phyloP scores from a whole-genome alignment of 305 asterid genomes.

The Rubia occidens region DNA sequence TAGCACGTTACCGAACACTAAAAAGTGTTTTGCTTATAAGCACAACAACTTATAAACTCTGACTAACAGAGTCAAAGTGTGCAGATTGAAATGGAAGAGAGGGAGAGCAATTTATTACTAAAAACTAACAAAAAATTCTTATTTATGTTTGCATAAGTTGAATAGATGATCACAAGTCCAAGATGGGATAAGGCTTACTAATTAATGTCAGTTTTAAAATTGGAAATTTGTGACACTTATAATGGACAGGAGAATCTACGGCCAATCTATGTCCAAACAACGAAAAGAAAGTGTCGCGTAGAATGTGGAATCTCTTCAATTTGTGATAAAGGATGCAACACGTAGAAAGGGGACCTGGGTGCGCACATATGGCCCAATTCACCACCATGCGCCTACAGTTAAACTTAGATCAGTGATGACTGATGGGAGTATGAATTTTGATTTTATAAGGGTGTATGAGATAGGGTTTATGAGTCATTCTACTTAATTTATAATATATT shows the following conservation, averaged over 20 bases:
- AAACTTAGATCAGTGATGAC: not conserved
- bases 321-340: not conserved
- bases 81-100: too few relatives aligned
- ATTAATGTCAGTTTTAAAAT: not conserved
- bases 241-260: not conserved
- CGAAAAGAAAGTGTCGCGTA: not conserved
- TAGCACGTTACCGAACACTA: too few relatives aligned
- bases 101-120: too few relatives aligned
- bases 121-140: too few relatives aligned
- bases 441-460: too few relatives aligned
- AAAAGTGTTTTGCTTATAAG: too few relatives aligned
- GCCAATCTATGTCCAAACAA: not conserved
- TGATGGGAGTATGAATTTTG: not conserved
- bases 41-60: too few relatives aligned
- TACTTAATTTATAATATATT: too few relatives aligned
- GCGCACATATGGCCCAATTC: not conserved
- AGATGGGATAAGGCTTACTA: not conserved
- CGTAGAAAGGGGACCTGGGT: constrained; percentile 2
- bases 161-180: not conserved
- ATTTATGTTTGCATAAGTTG: not conserved
- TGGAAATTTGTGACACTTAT: not conserved
- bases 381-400: not conserved
- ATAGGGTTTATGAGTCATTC: too few relatives aligned
- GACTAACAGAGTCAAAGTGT: too few relatives aligned
- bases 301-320: not conserved